These are phyloP conservation scores for Suhomyces choctaworum DNA, from an alignment of 1,139 yeast species.

Conservation along the genomic window DNA sequence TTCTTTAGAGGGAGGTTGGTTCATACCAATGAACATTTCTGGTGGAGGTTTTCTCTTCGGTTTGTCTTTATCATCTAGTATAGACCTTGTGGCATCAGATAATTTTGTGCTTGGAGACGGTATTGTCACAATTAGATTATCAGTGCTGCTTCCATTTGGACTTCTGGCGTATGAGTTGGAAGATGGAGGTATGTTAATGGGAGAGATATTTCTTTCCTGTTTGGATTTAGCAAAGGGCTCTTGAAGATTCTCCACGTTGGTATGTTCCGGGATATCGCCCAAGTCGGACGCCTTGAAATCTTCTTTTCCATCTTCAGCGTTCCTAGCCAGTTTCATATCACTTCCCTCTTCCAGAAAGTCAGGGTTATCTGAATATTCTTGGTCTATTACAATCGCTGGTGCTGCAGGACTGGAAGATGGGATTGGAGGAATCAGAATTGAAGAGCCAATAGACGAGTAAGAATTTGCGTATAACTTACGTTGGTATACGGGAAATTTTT, in stretches of 20 bases:
- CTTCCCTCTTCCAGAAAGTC: conserved; percentile 1
- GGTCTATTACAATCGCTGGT: conserved; percentile 17
- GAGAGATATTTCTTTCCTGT: conserved; percentile 12
- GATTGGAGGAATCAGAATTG: conserved; percentile 14
- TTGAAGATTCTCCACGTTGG: conserved; percentile 2
- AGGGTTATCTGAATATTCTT: conserved; percentile 3
- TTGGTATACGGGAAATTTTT: conserved; percentile 5
- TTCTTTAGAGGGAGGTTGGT: neutral
- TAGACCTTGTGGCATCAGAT: conserved; percentile 3
- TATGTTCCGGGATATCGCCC: conserved; percentile 4
- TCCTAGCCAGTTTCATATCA: neutral
- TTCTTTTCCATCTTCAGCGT: conserved; percentile 1
- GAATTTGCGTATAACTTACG: conserved; percentile 12
- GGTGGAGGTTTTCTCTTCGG: conserved; percentile 28
- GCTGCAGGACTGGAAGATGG: conserved; percentile 12
- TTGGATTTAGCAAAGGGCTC: conserved; percentile 3
- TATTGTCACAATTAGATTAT: conserved; percentile 10
- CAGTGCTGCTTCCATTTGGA: conserved; percentile 12
- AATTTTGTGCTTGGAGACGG: conserved; percentile 8
- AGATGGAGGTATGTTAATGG: conserved; percentile 22
- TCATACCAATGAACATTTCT: conserved; percentile 4
- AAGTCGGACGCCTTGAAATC: neutral
- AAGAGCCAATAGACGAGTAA: conserved; percentile 18
- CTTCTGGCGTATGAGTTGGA: conserved; percentile 20
- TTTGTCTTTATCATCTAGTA: conserved; percentile 6